phyloP scores from a whole-genome alignment of 2,329 filamentous ascomycete species.

The Rutstroemia sp. region DNA sequence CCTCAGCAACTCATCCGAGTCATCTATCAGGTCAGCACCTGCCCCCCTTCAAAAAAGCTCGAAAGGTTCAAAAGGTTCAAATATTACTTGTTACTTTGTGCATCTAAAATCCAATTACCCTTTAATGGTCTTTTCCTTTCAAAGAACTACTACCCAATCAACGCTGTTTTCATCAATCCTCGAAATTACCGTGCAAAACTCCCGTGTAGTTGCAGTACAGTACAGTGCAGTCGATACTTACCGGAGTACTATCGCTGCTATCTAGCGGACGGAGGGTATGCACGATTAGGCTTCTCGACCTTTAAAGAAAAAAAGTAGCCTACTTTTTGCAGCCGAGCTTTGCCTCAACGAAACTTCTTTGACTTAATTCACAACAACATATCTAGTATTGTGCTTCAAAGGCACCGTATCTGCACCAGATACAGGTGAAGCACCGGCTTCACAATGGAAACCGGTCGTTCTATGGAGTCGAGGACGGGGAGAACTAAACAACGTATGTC shows the following conservation, averaged over 20 bases:
- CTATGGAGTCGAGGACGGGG: conserved; percentile 69
- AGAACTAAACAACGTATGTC: conserved; percentile 75
- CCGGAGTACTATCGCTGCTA: no score
- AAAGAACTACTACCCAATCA: neutral
- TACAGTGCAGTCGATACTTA: no score
- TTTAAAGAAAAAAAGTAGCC: conserved; percentile 7
- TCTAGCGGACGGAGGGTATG: no score
- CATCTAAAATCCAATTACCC: neutral
- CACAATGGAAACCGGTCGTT: conserved; percentile 36
- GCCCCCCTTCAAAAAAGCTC: neutral
- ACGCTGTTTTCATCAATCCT: no score
- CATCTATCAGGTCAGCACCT: neutral
- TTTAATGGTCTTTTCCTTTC: neutral
- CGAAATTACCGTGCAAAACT: no score
- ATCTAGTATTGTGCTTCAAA: conserved; percentile 10
- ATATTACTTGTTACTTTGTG: neutral
- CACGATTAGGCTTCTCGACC: no score
- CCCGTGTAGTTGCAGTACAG: no score
- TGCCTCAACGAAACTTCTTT: conserved; percentile 13
- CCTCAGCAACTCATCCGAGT: neutral
- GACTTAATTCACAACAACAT: conserved; percentile 6
- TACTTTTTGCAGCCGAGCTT: conserved; percentile 16
- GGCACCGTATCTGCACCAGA: conserved; percentile 15
- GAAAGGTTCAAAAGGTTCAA: neutral
- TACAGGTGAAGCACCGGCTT: conserved; percentile 23